Evolutionary conservation across 1,139 yeast genomes (phyloP), one percentile per base, ranked within the genome.

Genomic region (Zygosaccharomyces pseudobailii): DNA sequence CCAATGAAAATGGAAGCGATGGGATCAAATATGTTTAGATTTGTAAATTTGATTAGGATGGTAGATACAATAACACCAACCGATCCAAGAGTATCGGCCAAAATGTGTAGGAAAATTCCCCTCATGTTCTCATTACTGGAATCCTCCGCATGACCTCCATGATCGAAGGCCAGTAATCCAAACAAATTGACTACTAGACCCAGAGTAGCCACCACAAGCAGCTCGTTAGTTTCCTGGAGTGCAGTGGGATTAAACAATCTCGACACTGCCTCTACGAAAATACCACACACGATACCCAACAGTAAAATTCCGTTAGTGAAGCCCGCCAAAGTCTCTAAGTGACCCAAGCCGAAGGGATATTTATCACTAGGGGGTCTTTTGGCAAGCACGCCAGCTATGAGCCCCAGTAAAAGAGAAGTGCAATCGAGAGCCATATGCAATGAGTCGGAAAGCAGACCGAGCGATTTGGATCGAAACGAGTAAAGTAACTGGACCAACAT

Each of bases 391-490:
- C 95, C 88, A 0, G 99, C 98, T 25, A 92, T 76, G 4, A 94
- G 71, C 0, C 99, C 99, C 25, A 94, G 78, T 3, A 94, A 82
- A 45, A 92, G 71, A 0, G 98, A 95, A 1, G 89, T 75, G 65
- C 98, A 92, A 66, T 92, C 98, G 48, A 92, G 73, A 3, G 95
- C 87, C 99, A 92, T 92, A 67, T 92, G 99, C 44, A 92, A 74
- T 3, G 96, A 88, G 61, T 94, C 99, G 6, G 96, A 88, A 42
- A 94, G 70, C 24, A 94, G 72, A 6, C 98, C 97, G 35, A 94
- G 71, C 0, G 97, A 90, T 61, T 87, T 90, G 0, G 97, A 89
- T 53, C 95, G 75, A 67, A 94, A 85, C 1, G 97, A 90, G 63
- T 94, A 94, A 13, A 90, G 70, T 55, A 92, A 74, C 68, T 94